Percentiles rank a stretch among this genome's conserved stretches.
These are phyloP conservation scores for Creolimax fragrantissima DNA, from an alignment of 78 protist genomes.

Conservation along the genomic window DNA sequence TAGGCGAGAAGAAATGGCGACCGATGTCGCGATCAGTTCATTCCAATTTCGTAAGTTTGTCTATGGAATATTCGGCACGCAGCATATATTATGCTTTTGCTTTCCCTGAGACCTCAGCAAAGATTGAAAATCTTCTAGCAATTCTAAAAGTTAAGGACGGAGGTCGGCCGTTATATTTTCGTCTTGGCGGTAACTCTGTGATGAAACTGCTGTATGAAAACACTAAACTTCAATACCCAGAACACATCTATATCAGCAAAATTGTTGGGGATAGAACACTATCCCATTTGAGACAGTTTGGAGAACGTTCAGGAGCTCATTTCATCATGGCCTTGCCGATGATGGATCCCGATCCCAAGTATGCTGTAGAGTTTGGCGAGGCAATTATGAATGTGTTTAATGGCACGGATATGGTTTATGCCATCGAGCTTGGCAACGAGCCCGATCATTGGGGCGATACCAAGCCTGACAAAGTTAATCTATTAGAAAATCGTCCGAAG, in stretches of 20 bases:
- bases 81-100: not conserved
- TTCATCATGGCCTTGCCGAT: not conserved
- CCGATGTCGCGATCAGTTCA: not conserved
- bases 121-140: not conserved
- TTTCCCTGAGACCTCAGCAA: not conserved
- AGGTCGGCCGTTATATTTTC: not conserved
- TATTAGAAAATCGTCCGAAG: not conserved
- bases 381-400: not conserved
- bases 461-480: not conserved
- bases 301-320: not conserved
- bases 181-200: not conserved
- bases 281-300: not conserved
- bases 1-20: not conserved
- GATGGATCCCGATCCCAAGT: not conserved
- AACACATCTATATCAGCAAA: not conserved
- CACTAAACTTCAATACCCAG: not conserved
- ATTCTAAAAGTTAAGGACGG: not conserved
- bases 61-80: not conserved
- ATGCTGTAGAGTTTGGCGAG: not conserved
- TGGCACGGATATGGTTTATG: not conserved
- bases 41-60: not conserved
- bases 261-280: not conserved
- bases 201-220: not conserved
- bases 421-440: not conserved
- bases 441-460: not conserved